Conservation (phyloP, 2,329 filamentous ascomycete species). For the Phialemonium atrogriseum region DNA sequence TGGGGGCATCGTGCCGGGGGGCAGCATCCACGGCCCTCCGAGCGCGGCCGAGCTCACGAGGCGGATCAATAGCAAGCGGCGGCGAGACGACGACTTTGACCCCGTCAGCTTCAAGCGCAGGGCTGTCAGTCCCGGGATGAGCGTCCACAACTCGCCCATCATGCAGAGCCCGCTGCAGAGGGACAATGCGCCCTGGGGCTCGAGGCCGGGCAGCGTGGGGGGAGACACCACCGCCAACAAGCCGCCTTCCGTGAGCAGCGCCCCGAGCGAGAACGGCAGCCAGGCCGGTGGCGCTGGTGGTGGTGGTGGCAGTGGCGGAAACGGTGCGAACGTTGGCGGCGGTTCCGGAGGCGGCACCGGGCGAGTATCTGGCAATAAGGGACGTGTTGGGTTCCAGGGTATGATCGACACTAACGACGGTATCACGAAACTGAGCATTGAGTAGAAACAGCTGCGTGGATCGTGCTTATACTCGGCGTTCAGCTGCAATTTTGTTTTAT, state of each 20-base stretch:
- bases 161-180: slow-evolving; percentile 76
- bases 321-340: slow-evolving; percentile 32
- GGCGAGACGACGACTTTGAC: slow-evolving; percentile 86
- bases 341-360: slow-evolving; percentile 25
- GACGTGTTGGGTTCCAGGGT: slow-evolving; percentile 72
- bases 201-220: slow-evolving; percentile 54
- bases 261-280: slow-evolving; percentile 33
- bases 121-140: slow-evolving; percentile 86
- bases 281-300: slow-evolving; percentile 14
- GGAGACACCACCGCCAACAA: slow-evolving; percentile 41
- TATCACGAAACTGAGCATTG: slow-evolving; percentile 95
- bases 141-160: slow-evolving; percentile 81
- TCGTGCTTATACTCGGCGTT: no score
- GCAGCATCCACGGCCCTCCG: slow-evolving; percentile 37
- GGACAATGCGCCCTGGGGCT: slow-evolving; percentile 65
- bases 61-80: slow-evolving; percentile 73
- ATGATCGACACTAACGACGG: slow-evolving; percentile 96
- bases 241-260: slow-evolving; percentile 41
- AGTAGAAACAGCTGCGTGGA: no score
- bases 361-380: slow-evolving; percentile 44
- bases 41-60: slow-evolving; percentile 68
- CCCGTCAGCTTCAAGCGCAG: slow-evolving; percentile 81
- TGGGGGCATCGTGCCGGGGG: slow-evolving; percentile 15
- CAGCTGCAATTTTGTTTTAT: no score
- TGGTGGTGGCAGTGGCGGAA: slow-evolving; percentile 6